Base-by-base conservation (phyloP, 352 stramenopile genomes). In the Globisporangium nagaii region DNA sequence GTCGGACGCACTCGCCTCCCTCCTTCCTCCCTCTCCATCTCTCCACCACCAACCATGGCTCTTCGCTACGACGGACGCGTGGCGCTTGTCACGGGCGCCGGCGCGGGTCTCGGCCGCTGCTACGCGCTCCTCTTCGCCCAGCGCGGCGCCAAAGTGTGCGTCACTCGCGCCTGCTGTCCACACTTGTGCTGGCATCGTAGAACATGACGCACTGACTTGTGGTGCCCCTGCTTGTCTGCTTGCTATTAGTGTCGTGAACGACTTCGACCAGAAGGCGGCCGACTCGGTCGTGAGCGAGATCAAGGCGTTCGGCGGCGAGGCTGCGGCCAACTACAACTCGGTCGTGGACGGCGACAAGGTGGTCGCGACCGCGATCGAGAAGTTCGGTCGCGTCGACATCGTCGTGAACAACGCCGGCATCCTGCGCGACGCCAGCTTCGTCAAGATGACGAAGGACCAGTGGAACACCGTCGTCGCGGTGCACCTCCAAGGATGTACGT, bases 331-430 rank as follows among this genome's bases (percentile, higher is more conserved):
- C 70, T 94, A 94, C 68, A 67, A 94, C 68, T 91, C 77, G 36
- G 84, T 92, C 56, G 80, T 70, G n/a, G 78, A 91, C n/a, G 83
- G 84, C 25, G 81, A 86, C 24, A 90, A 90, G 56, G 80, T 94
- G 24, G 79, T 94, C 13, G 74, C 66, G 13, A 88, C 78, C 52
- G 82, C 79, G 28, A 87, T 94, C 48, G 58, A 77, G 32, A 66
- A 52, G 31, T 94, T 80, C 35, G 79, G 78, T 19, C 81, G 84
- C 51, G 70, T 94, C 22, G 84, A 94, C 53, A 92, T 94, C 28
- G 36, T 94, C n/a, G 75, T 92, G 36, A 94, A 94, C 75, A 99
- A 99, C 70, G 96, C 96, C 12, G 94, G 90, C 10, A 95, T 98
- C 62, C 63, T 99, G 74, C 79, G 96, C 63, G 69, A 96, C 82